Base-by-base conservation (phyloP, 2,329 filamentous ascomycete species). In the Pseudofabraea citricarpa region DNA sequence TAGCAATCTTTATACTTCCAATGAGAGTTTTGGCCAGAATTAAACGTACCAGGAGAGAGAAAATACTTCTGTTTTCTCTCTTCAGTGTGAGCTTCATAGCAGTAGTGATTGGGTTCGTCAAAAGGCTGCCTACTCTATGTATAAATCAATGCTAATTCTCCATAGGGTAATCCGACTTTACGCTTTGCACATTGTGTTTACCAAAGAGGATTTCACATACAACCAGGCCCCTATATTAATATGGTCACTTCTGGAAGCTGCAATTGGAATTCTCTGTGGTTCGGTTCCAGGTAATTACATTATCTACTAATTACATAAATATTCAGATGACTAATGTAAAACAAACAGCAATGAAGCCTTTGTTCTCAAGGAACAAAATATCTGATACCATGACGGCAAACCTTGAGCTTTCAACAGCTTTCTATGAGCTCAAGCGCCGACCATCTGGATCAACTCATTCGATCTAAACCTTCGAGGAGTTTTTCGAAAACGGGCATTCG, bases 81-180 rank as follows among this genome's bases (percentile, higher is more conserved):
- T 37, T 37, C 20, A 20, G 35, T 12, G 35, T 37, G 7, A 37
- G 35, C 21, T 37, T 37, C 20, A 21, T 37, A 18, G 35, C 35
- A 13, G 35, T 37, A 7, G 6, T 37, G 20, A 37, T 37, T 37
- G 21, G 35, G 35, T 37, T 10, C 10, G 35, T 36, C 20, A n/a
- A 3, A 12, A 31, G 9, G 3, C 24, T 27, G 8, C 24, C 24
- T 27, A 8, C 13, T 13, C 8, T 27, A 27, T 27, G 13, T 27
- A 27, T 27, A n/a, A n/a, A 19, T 3, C 15, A 10, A 21, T 6
- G 18, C 15, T 37, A n/a, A 37, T 12, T 21, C 10, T 12, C 10
- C 23, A 20, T 13, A 37, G 35, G 9, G 10, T 9, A 5, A 7
- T 37, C 9, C 16, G 35, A 23, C 4, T 37, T 5, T 22, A 37